phyloP scores from a whole-genome alignment of 768 basidiomycete genomes.

The Auricularia auricula-judae region DNA sequence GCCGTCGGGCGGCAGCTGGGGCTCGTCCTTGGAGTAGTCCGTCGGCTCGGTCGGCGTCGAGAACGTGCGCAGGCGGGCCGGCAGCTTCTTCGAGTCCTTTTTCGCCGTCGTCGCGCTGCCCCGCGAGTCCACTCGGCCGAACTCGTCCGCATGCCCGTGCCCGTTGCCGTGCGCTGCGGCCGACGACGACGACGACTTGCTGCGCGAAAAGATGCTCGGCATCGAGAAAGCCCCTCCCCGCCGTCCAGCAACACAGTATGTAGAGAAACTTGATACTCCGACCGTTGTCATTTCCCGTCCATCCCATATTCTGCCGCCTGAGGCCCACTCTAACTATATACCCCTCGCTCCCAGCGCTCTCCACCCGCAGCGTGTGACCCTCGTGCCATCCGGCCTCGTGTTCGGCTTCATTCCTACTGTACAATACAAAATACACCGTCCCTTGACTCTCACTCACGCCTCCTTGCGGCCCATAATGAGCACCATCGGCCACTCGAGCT shows the following conservation, averaged over 20 bases:
- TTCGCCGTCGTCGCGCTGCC: neutral
- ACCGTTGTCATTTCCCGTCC: neutral
- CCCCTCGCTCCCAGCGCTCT: no score
- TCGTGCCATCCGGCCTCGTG: no score
- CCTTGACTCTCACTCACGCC: neutral
- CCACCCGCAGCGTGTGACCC: no score
- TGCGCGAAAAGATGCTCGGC: neutral
- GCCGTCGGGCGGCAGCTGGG: neutral
- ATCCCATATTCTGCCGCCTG: neutral
- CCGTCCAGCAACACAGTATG: no score
- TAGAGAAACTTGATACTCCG: no score
- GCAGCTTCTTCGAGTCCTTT: neutral
- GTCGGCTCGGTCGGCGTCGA: neutral
- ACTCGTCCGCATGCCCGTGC: neutral
- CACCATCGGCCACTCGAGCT: constrained; percentile 31
- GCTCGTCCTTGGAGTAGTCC: neutral
- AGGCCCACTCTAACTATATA: neutral
- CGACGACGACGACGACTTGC: neutral
- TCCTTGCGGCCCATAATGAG: neutral
- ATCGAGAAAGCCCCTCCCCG: neutral
- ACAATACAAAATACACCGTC: neutral
- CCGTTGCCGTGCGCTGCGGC: neutral
- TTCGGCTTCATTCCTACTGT: neutral
- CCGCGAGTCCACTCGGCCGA: neutral
- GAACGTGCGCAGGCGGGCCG: constrained; percentile 1